A percentile compares a stretch with the other conserved stretches of the same genome.
Conservation (phyloP, 2,329 filamentous ascomycete genomes). For the Fusarium nematophilum region DNA sequence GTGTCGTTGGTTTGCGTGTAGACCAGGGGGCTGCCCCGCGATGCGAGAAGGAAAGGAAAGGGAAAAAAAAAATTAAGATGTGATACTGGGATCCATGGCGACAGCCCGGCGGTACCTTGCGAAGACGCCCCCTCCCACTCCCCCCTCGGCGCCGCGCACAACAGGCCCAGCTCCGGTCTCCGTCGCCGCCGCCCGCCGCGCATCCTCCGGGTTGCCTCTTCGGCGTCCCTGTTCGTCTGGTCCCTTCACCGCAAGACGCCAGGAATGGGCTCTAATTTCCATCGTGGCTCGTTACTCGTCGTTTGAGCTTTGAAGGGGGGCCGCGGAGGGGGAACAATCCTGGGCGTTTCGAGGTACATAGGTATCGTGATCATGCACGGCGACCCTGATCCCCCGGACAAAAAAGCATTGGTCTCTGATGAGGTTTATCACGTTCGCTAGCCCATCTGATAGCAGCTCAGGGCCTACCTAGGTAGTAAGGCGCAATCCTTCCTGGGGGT, state of each 20-base stretch:
- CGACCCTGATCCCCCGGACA: slow-evolving; percentile 40
- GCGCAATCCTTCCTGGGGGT: too few relatives aligned
- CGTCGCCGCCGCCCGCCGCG: neutral
- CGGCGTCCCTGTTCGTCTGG: slow-evolving; percentile 22
- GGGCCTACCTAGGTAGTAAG: too few relatives aligned
- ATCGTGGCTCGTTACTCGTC: slow-evolving; percentile 29
- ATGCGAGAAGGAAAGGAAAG: slow-evolving; percentile 9
- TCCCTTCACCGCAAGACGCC: slow-evolving; percentile 36
- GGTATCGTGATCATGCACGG: slow-evolving; percentile 45
- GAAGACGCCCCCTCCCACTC: slow-evolving; percentile 6
- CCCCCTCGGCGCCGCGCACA: neutral
- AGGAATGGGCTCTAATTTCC: slow-evolving; percentile 27
- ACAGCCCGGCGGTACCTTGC: slow-evolving; percentile 16
- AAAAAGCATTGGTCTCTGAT: slow-evolving; percentile 24
- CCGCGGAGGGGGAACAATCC: slow-evolving; percentile 9
- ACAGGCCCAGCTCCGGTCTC: slow-evolving; percentile 11
- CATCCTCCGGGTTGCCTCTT: slow-evolving; percentile 23
- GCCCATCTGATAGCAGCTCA: slow-evolving; percentile 8
- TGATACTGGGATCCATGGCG: slow-evolving; percentile 12
- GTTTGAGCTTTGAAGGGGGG: too few relatives aligned
- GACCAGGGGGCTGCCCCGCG: slow-evolving; percentile 20
- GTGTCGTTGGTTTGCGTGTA: slow-evolving; percentile 41
- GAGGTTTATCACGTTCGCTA: slow-evolving; percentile 11
- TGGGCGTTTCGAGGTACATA: slow-evolving; percentile 13
- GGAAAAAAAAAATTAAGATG: slow-evolving; percentile 16